A percentile compares a stretch with the other conserved stretches of the same genome.
Evolutionary conservation across 305 asterid genomes (phyloP).

Genomic region (Ajuga reptans): DNA sequence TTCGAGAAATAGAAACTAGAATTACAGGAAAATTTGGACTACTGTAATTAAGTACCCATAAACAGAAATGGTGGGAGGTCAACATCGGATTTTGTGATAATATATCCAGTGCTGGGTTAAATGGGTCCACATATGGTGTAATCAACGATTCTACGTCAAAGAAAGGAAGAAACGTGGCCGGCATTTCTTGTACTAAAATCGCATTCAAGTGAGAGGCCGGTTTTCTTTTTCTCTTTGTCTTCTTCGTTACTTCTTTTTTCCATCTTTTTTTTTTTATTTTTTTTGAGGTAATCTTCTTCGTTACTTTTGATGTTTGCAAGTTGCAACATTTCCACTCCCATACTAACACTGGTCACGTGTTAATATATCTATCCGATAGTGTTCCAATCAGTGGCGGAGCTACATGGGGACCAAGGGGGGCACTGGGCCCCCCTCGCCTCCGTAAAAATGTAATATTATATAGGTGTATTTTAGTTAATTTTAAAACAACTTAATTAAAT

Average conservation of each 20-base stretch:
- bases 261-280: background rate
- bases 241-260: background rate
- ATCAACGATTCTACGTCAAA: constrained; percentile 20
- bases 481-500: too few relatives aligned
- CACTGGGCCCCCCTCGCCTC: too few relatives aligned
- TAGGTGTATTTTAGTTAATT: too few relatives aligned
- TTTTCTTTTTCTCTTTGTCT: too few relatives aligned
- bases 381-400: too few relatives aligned
- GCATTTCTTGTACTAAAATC: constrained; percentile 6
- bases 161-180: background rate
- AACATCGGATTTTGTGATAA: constrained; percentile 1
- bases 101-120: constrained; percentile 1
- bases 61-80: constrained; percentile 1
- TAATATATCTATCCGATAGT: too few relatives aligned
- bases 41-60: background rate
- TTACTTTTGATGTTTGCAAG: too few relatives aligned
- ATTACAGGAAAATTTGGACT: background rate
- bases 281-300: too few relatives aligned
- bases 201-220: background rate
- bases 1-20: background rate
- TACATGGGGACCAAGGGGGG: too few relatives aligned
- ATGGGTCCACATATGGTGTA: constrained; percentile 22
- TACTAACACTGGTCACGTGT: too few relatives aligned
- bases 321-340: too few relatives aligned
- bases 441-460: too few relatives aligned